Evolutionary conservation across 108 stramenopile genomes (phyloP), one percentile per base, ranked within the genome.

Genomic region (Skeletonema costatum): DNA sequence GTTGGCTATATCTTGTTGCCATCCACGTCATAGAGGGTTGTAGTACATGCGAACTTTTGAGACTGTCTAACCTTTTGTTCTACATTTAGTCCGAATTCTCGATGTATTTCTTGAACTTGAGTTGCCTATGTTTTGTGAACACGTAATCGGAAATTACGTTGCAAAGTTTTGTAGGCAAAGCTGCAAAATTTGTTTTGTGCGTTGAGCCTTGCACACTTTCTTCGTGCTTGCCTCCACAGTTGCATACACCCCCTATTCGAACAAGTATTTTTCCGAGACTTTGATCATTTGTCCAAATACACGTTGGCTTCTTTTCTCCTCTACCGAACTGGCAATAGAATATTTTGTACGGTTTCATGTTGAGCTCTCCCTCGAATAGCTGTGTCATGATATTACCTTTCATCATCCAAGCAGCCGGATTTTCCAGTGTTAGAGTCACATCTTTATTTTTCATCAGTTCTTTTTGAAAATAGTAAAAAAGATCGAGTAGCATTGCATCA

Each of bases 311-410:
- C 62, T 64, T 62, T 19, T 78, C 77, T 44, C 42, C 69, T 64
- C 77, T 36, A 33, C 77, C 77, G 39, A 78, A 78, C 39, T 78
- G 77, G 60, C 77, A 78, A 42, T 78, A 78, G 19, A 38, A 41
- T 29, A 78, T 78, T 62, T 46, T 9, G 32, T 65, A 66, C 19
- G 42, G 36, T 11, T 30, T 70, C 36, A 78, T 65, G 25, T 63
- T 50, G 19, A 78, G 31, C 3, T 63, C 4, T 16, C 21, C 30
- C 50, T 78, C 69, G 42, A 78, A 71, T 8, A 78, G 70, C 50
- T 46, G 21, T 56, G 51, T 70, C 70, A 78, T 78, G 9, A 78
- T 71, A 19, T 78, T 71, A 14, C 77, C 77, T 17, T 58, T 64
- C 35, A n/a, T 38, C 77, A 78, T 78, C 51, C 63, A 71, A 72